Percentiles rank a stretch among this genome's conserved stretches.
Evolutionary conservation across 2,329 filamentous ascomycete species (phyloP).

Genomic region (Sarocladiaceae sp.): DNA sequence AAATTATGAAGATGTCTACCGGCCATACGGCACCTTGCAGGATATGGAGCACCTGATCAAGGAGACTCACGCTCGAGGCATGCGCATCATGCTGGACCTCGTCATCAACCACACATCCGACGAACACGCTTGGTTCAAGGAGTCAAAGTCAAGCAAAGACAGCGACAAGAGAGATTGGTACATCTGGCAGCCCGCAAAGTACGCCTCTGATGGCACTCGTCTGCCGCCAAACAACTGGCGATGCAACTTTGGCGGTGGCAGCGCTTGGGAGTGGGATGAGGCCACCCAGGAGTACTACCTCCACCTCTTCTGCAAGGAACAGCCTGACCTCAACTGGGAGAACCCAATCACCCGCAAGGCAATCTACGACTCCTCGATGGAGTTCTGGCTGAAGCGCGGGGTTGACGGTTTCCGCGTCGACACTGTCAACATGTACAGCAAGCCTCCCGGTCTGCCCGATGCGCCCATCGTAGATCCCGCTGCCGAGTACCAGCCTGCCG

Average conservation of each 20-base stretch:
- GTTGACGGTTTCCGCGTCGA: constrained; percentile 71
- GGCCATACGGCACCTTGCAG: constrained; percentile 58
- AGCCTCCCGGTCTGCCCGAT: constrained; percentile 51
- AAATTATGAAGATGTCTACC: constrained; percentile 60
- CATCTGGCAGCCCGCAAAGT: constrained; percentile 48
- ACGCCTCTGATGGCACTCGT: constrained; percentile 50
- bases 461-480: constrained; percentile 45
- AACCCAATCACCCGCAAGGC: constrained; percentile 60
- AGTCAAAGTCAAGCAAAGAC: constrained; percentile 54
- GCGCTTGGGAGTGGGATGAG: constrained; percentile 67
- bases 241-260: constrained; percentile 52
- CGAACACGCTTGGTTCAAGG: constrained; percentile 65
- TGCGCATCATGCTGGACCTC: constrained; percentile 68
- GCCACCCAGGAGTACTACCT: constrained; percentile 70
- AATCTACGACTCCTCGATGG: constrained; percentile 65
- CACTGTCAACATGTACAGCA: constrained; percentile 68
- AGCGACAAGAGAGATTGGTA: constrained; percentile 67
- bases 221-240: constrained; percentile 72
- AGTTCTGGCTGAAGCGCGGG: constrained; percentile 72
- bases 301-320: constrained; percentile 66
- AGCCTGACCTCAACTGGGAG: constrained; percentile 86
- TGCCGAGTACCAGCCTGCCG: constrained; percentile 44
- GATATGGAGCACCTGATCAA: constrained; percentile 59
- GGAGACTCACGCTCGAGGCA: constrained; percentile 53
- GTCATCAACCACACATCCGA: constrained; percentile 74